Percentiles rank a stretch among this genome's conserved stretches.
Conservation (phyloP, 1,284 basidiomycete species). For the Veloboletus limbatus region DNA sequence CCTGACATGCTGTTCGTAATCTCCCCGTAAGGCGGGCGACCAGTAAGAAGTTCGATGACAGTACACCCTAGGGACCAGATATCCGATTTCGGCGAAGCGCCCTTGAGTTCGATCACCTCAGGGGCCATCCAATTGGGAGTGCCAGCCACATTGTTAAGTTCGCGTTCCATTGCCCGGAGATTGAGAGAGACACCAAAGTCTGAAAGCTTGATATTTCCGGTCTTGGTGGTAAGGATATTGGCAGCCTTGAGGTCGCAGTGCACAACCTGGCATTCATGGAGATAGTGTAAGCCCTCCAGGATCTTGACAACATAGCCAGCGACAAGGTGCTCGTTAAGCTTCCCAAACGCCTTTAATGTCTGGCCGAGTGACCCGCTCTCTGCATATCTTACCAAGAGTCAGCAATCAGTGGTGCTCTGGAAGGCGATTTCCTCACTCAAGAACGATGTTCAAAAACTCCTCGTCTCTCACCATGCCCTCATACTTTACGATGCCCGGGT, state of each 20-base stretch:
- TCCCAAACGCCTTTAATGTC: conserved; percentile 88
- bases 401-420: conserved; percentile 15
- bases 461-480: conserved; percentile 92
- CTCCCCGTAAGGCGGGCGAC: conserved; percentile 87
- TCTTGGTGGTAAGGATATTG: conserved; percentile 96
- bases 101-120: conserved; percentile 86
- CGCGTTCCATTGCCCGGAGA: conserved; percentile 90
- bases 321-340: conserved; percentile 85
- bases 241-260: conserved; percentile 97
- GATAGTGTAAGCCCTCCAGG: conserved; percentile 86
- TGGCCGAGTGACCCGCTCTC: conserved; percentile 93
- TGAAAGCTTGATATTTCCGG: conserved; percentile 96
- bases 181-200: conserved; percentile 99
- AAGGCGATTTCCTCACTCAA: conserved; percentile 67
- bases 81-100: conserved; percentile 70
- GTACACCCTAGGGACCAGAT: conserved; percentile 96
- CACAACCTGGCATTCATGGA: conserved; percentile 80
- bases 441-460: conserved; percentile 83
- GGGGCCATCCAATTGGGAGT: conserved; percentile 99
- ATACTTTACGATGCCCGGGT: conserved; percentile 95
- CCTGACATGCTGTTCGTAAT: conserved; percentile 84
- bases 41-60: conserved; percentile 89
- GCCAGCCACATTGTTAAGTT: conserved; percentile 85
- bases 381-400: conserved; percentile 61
- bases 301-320: conserved; percentile 92